These are phyloP conservation scores for Hevea brasiliensis DNA, from an alignment of 345 rosid species.

Conservation along the genomic window DNA sequence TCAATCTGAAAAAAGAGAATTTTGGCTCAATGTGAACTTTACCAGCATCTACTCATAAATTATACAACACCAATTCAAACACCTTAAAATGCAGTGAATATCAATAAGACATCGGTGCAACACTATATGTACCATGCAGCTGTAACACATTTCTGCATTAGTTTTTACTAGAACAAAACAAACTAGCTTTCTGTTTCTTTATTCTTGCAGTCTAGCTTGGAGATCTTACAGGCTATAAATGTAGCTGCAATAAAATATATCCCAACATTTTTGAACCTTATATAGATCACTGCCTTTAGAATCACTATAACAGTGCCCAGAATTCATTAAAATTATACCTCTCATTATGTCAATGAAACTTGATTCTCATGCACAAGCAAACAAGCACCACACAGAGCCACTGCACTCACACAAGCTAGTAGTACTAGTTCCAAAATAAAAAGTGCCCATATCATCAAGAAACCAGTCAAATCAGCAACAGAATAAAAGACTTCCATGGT, in stretches of 20 bases:
- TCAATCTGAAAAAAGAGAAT: not conserved
- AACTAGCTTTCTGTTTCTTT: not conserved
- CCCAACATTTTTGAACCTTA: not conserved
- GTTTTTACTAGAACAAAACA: not conserved
- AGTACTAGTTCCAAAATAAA: not conserved
- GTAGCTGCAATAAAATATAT: not conserved
- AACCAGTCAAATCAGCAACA: not conserved
- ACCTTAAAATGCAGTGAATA: not conserved
- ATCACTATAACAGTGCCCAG: no score
- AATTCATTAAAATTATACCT: not conserved
- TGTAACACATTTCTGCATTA: not conserved
- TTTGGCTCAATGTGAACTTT: not conserved
- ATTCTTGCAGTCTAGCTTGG: not conserved
- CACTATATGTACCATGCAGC: not conserved
- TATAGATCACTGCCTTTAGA: no score
- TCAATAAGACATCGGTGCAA: not conserved
- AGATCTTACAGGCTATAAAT: not conserved
- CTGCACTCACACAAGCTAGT: not conserved
- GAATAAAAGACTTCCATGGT: constrained; percentile 1
- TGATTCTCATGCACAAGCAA: not conserved
- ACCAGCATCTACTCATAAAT: not conserved
- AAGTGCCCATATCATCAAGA: not conserved
- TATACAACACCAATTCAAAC: not conserved
- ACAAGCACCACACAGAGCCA: not conserved
- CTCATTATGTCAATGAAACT: not conserved